Base-by-base conservation (phyloP, 768 basidiomycete genomes). In the Lactifluus piperatus region DNA sequence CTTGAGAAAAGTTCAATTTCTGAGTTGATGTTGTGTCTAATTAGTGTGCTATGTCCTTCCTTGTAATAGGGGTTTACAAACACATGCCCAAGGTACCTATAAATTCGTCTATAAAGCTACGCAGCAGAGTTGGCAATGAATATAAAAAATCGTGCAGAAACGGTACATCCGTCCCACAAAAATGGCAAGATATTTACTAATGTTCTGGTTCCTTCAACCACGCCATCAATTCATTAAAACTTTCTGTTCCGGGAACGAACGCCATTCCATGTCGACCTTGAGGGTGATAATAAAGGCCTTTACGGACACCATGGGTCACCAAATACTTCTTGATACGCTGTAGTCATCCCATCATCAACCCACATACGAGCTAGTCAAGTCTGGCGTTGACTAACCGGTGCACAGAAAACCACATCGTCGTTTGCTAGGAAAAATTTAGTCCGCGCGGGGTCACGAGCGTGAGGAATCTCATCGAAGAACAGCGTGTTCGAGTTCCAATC, bases 381-480 rank as follows among this genome's bases (percentile, higher is more conserved):
- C 3, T 27, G 26, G 29, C 39, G 29, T 7, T 16, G 8, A 65
- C 77, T 43, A 53, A 91, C 91, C 67, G 80, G 74, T 16, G 90
- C 79, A 66, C 87, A 80, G 54, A 95, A 72, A 65, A 98, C 91
- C 22, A 77, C 77, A 64, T 97, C 94, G 62, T 82, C 78, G 2
- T 86, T 90, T n/a, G 91, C 90, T 18, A 97, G 75, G 62, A 94
- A 76, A 69, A 91, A 88, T 51, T 85, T 71, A 0, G 86, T 81
- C 67, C 81, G 84, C 34, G 74, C 64, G 1, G 84, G 79, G 69
- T 93, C 83, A 16, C 76, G 73, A 16, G 85, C 87, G 67, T 91
- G 78, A 1, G 91, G 89, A 47, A 95, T 92, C 66, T 94, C 88
- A 71, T 94, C 90, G 61, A 82, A 89, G 83, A 88, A 97, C 11